Evolutionary conservation across 306 rosid genomes (phyloP), one percentile per base, ranked within the genome.

Genomic region (Castanea sativa): DNA sequence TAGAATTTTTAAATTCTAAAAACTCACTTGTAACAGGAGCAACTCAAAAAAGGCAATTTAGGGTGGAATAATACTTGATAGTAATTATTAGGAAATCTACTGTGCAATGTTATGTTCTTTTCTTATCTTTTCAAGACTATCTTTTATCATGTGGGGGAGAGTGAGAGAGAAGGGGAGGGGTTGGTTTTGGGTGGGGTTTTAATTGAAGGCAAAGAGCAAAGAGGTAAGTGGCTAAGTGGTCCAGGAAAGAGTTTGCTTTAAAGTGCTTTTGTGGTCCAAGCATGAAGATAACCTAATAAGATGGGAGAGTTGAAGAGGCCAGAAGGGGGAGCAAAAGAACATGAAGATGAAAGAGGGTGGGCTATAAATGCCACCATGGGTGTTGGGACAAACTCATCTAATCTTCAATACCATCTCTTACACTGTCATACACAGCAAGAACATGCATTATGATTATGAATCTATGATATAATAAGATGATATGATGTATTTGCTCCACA

Each of bases 211-310:
- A 70, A 70, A 49, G 70, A 55, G 33, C 18, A 9, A 72, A 74
- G 74, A 58, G 83, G 16, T 61, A 52, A 88, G 88, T 84, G 87
- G 85, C 71, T 52, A 52, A 55, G 92, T 88, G 90, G 90, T 88
- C 92, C 90, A 73, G 73, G 80, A 56, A 75, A 65, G 64, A 76
- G 59, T 72, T 67, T 1, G 60, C 76, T 38, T 45, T 12, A 30
- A 69, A 74, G 88, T 85, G 89, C 71, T 67, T 15, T 65, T 81
- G 91, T 88, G 91, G 91, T 88, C 91, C 91, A 78, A 41, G 45
- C 45, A 7, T 88, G 77, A 23, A 75, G 14, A 72, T 80, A 75
- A 68, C 73, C 74, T 53, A 69, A 71, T 76, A 41, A 41, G 45
- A 38, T 69, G 14, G 52, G 55, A 70, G 85, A 49, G 53, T 11